Evolutionary conservation across 805 yeast genomes (phyloP), one percentile per base, ranked within the genome.

Genomic region (Suhomyces sp.): DNA sequence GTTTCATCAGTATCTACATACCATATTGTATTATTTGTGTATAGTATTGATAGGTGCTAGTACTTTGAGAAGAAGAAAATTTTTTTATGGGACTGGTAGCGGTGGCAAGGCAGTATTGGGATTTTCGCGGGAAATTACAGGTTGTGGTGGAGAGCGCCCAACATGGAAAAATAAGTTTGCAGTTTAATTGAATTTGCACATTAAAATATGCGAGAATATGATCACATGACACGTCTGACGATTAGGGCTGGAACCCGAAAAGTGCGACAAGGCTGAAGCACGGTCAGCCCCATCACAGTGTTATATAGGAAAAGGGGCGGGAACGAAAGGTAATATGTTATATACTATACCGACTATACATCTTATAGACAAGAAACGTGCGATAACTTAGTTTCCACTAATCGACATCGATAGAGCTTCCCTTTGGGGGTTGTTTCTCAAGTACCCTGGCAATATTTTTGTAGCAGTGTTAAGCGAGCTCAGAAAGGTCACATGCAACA

Each of bases 21-120:
- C 81, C 81, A 77, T 77, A 72, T 77, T 77, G 76, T 60, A 48
- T 60, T 62, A 48, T 65, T 54, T 49, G 54, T 56, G 54, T 58
- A 48, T 48, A 50, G 54, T 51, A 51, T 45, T 23, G 33, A 50
- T 42, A 54, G 49, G 49, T 50, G 44, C 13, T 44, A 27, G 24
- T 8, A 19, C 19, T 19, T 19, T 42, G 23, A 15, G 46, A 35
- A 36, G 46, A 47, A 52, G 58, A 59, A 54, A 56, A 57, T 49
- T 52, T 59, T 58, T 55, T 50, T 47, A 33, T 22, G 31, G 44
- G 44, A 48, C 45, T 38, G 13, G 44, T 9, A 41, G 49, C 27
- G 40, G 47, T 31, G 46, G 48, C 44, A 44, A 47, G 38, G n/a
- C 17, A 35, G n/a, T 13, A 12, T 12, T 26, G 27, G 42, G 44